Evolutionary conservation across 2,329 filamentous ascomycete genomes (phyloP).

Genomic region (Epichloe sibirici): DNA sequence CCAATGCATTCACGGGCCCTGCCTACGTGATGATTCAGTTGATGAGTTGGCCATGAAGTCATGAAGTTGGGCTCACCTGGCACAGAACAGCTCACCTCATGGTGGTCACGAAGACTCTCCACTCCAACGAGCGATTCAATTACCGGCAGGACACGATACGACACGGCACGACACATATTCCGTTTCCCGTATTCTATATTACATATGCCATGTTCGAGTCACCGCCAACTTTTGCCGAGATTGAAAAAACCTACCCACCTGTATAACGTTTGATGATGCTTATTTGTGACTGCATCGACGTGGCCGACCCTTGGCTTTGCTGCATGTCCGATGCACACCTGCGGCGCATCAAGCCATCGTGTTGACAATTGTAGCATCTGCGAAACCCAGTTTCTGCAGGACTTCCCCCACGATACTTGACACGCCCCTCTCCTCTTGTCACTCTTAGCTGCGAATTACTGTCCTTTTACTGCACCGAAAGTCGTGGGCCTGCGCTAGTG

Average conservation of each 20-base stretch:
- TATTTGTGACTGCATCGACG: not conserved
- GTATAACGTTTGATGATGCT: not conserved
- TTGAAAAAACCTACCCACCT: not conserved
- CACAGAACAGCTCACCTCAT: not conserved
- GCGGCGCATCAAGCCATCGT: not conserved
- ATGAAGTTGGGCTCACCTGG: not conserved
- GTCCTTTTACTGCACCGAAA: not conserved
- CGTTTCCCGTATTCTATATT: not conserved
- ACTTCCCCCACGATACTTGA: not conserved
- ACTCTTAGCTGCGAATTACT: not conserved
- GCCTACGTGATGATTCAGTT: not conserved
- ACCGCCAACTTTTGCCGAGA: not conserved
- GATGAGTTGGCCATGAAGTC: not conserved
- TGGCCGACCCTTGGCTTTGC: not conserved
- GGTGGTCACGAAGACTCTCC: conserved; percentile 1
- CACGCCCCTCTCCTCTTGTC: not conserved
- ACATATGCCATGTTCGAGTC: not conserved
- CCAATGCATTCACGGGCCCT: not conserved
- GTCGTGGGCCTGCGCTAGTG: conserved; percentile 1
- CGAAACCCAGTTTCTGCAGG: not conserved
- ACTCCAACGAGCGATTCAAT: not conserved
- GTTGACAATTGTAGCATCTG: not conserved
- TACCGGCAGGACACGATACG: not conserved
- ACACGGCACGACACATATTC: too few species aligned
- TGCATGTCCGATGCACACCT: not conserved